Evolutionary conservation across 1,284 basidiomycete species (phyloP), one percentile per base, ranked within the genome.

Genomic region (Boletus semigastroideus): DNA sequence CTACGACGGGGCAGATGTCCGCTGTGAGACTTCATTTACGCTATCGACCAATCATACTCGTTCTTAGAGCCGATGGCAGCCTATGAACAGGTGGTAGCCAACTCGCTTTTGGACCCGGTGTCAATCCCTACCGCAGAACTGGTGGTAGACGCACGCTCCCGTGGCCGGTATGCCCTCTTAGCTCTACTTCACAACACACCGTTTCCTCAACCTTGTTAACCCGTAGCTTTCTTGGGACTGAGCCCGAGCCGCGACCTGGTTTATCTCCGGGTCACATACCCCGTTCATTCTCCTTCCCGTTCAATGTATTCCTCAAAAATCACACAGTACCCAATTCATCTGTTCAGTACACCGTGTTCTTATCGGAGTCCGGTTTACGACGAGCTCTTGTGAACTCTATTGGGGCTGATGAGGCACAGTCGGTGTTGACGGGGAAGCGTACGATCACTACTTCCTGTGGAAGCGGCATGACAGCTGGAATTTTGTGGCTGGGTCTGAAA

Each of bases 381-480:
- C 64, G 74, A 44, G 83, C 79, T n/a, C 74, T 96, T 27, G 73
- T 79, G 36, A 71, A 78, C 22, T 77, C 79, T 9, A 72, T 94
- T 31, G 87, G 88, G 31, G 61, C 67, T 39, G 77, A 82, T 46
- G 70, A 76, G 50, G 79, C 82, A 47, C 68, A 78, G 34, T 66
- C 74, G 40, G 75, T 94, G 16, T 70, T 87, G 44, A 68, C 74
- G 3, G 88, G 88, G 11, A 71, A 82, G 52, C 73, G 78, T 49
- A 67, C 72, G 19, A 80, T 93, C 36, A 78, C 87, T 12, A 82
- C 89, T 27, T 87, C 78, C 52, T 96, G 93, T 72, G 94, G 93
- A 42, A 93, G 90, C 61, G 97, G 97, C 16, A 99, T 99, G 97
- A 98, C 95, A 13, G 97, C 97, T 3, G 92, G 84, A 7, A 77